Conservation (phyloP, 768 basidiomycete species). For the Lactarius vividus region DNA sequence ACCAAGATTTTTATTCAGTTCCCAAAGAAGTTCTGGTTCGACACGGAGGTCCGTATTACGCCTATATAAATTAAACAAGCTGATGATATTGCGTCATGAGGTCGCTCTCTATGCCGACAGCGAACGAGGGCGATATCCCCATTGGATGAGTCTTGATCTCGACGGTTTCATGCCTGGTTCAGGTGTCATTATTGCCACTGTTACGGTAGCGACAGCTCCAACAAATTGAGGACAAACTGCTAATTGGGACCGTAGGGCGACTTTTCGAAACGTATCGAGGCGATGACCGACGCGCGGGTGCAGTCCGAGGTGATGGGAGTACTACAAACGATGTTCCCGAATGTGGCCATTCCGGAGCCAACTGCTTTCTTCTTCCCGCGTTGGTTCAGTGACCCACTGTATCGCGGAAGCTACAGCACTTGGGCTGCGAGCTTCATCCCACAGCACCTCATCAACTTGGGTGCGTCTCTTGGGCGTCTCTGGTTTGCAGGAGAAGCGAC, state of each 20-base stretch:
- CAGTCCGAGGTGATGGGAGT: conserved; percentile 52
- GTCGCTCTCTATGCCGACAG: conserved; percentile 19
- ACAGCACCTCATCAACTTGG: conserved; percentile 52
- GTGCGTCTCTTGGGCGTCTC: conserved; percentile 49
- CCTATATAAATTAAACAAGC: not conserved
- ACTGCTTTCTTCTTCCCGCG: conserved; percentile 50
- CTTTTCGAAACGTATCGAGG: conserved; percentile 54
- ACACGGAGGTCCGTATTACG: not conserved
- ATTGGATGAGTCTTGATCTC: conserved; percentile 66
- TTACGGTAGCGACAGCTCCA: conserved; percentile 43
- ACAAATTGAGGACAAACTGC: too few relatives aligned
- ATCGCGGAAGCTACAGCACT: conserved; percentile 61
- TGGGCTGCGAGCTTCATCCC: conserved; percentile 56
- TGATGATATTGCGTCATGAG: not conserved
- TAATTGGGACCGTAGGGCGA: conserved; percentile 44
- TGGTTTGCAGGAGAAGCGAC: conserved; percentile 64
- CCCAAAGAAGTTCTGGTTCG: conserved; percentile 24
- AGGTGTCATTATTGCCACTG: conserved; percentile 50
- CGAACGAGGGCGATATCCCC: conserved; percentile 42
- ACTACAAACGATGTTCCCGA: conserved; percentile 53
- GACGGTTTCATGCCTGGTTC: conserved; percentile 55
- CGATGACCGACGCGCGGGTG: conserved; percentile 46
- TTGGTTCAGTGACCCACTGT: conserved; percentile 51
- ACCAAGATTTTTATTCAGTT: conserved; percentile 16
- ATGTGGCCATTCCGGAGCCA: conserved; percentile 49